Percentiles rank a stretch among this genome's conserved stretches.
Evolutionary conservation across 306 rosid genomes (phyloP).

Genomic region (Mucuna pruriens): DNA sequence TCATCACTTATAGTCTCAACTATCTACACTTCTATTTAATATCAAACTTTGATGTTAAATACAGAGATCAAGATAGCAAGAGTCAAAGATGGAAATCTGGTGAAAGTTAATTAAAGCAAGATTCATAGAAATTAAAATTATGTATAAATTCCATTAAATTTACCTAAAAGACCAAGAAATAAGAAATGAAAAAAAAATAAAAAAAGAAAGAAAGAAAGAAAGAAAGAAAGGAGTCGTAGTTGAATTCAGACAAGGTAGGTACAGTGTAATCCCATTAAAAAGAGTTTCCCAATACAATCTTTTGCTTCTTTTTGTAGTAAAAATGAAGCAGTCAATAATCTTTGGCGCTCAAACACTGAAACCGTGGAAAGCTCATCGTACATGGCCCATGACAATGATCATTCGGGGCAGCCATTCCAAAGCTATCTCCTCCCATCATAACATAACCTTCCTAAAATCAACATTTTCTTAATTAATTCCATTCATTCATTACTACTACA

Average conservation of each 20-base stretch:
- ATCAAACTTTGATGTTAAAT: neutral
- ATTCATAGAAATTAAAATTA: too few relatives aligned
- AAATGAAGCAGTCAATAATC: constrained; percentile 44
- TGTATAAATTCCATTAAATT: neutral
- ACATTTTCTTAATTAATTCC: neutral
- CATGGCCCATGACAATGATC: constrained; percentile 59
- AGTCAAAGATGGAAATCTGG: too few relatives aligned
- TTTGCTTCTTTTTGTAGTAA: constrained; percentile 52
- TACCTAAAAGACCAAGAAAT: neutral
- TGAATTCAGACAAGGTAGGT: constrained; percentile 21
- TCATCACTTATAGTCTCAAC: neutral
- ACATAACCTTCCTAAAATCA: neutral
- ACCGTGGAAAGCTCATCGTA: constrained; percentile 45
- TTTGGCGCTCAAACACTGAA: constrained; percentile 49
- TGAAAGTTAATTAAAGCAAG: too few relatives aligned
- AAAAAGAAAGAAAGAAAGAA: neutral
- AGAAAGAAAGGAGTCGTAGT: neutral
- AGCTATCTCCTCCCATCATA: constrained; percentile 26
- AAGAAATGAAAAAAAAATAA: neutral
- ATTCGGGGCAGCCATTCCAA: constrained; percentile 49
- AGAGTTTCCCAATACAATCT: constrained; percentile 48
- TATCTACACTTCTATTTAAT: neutral
- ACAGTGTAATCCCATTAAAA: constrained; percentile 18
- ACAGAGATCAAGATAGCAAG: too few relatives aligned
- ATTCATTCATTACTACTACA: too few relatives aligned